phyloP scores from a whole-genome alignment of 805 yeast species.

The Ogataea chonburiensis region DNA sequence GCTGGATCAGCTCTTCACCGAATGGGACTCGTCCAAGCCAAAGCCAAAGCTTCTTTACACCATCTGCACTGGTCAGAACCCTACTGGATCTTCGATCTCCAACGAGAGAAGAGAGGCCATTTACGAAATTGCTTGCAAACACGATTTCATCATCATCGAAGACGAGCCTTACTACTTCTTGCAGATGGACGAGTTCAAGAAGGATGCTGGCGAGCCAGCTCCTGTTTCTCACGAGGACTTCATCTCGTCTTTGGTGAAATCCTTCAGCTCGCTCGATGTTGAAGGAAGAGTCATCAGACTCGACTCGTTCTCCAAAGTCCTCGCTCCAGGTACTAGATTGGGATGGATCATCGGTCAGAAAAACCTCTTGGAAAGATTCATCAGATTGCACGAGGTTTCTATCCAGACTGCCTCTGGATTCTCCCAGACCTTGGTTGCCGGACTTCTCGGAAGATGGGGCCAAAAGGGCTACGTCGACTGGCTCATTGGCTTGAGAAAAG shows the following conservation, averaged over 20 bases:
- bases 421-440: constrained; percentile 67
- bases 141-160: constrained; percentile 84
- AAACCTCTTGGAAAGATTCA: constrained; percentile 57
- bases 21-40: constrained; percentile 55
- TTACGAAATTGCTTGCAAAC: constrained; percentile 76
- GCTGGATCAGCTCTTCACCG: constrained; percentile 51
- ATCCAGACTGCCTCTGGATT: constrained; percentile 82
- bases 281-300: constrained; percentile 90
- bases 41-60: constrained; percentile 88
- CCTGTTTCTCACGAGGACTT: constrained; percentile 59
- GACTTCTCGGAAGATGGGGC: constrained; percentile 82
- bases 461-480: constrained; percentile 86
- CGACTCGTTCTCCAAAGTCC: constrained; percentile 86
- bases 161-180: constrained; percentile 98
- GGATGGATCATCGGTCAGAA: constrained; percentile 88
- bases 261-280: constrained; percentile 70
- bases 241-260: constrained; percentile 63
- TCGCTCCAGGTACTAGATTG: constrained; percentile 87
- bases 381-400: constrained; percentile 76
- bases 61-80: constrained; percentile 96
- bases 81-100: constrained; percentile 86
- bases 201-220: constrained; percentile 29
- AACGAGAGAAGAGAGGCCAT: constrained; percentile 73
- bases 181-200: constrained; percentile 81
- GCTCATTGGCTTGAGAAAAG: constrained; percentile 77